Evolutionary conservation across 2,329 filamentous ascomycete genomes (phyloP).

Genomic region (Metarhizium robertsii): DNA sequence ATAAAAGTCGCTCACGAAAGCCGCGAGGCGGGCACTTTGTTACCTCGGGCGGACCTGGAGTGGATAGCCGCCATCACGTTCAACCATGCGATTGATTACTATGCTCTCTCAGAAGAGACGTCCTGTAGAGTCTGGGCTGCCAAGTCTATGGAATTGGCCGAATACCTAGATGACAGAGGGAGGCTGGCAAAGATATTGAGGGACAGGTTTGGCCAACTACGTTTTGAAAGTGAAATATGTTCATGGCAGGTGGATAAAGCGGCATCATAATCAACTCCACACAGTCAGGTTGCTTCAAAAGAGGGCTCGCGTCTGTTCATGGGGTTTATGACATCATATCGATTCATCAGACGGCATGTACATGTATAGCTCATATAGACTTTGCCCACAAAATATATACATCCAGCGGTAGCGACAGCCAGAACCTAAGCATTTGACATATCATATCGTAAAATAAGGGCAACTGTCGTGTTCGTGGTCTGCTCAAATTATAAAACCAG

Average conservation of each 20-base stretch:
- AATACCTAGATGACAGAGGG: constrained; percentile 45
- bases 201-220: constrained; percentile 32
- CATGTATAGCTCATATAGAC: background rate
- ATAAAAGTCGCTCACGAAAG: constrained; percentile 41
- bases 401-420: background rate
- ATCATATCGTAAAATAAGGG: background rate
- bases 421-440: background rate
- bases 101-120: constrained; percentile 43
- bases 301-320: background rate
- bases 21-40: constrained; percentile 34
- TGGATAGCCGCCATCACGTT: constrained; percentile 65
- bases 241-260: background rate
- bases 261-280: background rate
- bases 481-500: background rate
- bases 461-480: background rate
- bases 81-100: constrained; percentile 63
- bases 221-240: constrained; percentile 9
- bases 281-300: background rate
- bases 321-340: background rate
- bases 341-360: background rate
- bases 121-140: constrained; percentile 52
- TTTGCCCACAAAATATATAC: background rate
- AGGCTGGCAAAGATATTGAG: constrained; percentile 34
- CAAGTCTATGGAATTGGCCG: constrained; percentile 52
- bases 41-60: constrained; percentile 60